A percentile compares a stretch with the other conserved stretches of the same genome.
phyloP scores from a whole-genome alignment of 352 stramenopile genomes.

The Peronospora belbahrii region DNA sequence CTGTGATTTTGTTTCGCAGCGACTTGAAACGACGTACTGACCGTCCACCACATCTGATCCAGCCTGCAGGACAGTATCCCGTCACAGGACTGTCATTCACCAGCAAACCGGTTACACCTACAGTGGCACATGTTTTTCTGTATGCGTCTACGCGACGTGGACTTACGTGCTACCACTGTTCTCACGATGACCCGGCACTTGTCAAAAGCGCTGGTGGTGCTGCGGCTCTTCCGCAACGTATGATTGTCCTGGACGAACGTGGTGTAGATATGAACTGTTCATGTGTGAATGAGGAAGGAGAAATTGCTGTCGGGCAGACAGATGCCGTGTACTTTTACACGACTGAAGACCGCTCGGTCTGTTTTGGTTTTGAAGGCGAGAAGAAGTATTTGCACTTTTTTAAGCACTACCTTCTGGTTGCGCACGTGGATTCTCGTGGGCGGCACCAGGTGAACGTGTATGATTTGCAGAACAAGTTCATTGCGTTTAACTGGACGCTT shows the following conservation, averaged over 20 bases:
- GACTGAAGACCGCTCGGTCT: slow-evolving; percentile 80
- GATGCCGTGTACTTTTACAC: slow-evolving; percentile 88
- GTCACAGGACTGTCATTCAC: slow-evolving; percentile 76
- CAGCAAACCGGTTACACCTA: slow-evolving; percentile 62
- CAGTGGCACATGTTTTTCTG: slow-evolving; percentile 60
- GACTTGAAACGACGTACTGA: slow-evolving; percentile 73
- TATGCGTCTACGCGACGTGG: slow-evolving; percentile 74
- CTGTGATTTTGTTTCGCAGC: slow-evolving; percentile 75
- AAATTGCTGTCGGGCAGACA: slow-evolving; percentile 76
- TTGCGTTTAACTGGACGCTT: slow-evolving; percentile 87
- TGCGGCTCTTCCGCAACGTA: slow-evolving; percentile 53
- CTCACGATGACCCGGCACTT: slow-evolving; percentile 69
- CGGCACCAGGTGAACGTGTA: slow-evolving; percentile 88
- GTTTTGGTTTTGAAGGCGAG: slow-evolving; percentile 83
- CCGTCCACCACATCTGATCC: slow-evolving; percentile 57
- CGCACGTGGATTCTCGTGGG: slow-evolving; percentile 71
- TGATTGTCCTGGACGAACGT: slow-evolving; percentile 72
- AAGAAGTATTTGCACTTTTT: slow-evolving; percentile 85
- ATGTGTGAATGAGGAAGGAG: slow-evolving; percentile 78
- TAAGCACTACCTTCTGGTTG: slow-evolving; percentile 83
- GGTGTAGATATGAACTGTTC: slow-evolving; percentile 76
- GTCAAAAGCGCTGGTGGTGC: slow-evolving; percentile 60
- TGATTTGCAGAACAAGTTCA: slow-evolving; percentile 89
- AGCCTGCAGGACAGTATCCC: slow-evolving; percentile 70
- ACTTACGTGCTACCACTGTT: slow-evolving; percentile 81